Evolutionary conservation across 2,329 filamentous ascomycete genomes (phyloP), one percentile per base, ranked within the genome.

Genomic region (Fusarium tricinctum): DNA sequence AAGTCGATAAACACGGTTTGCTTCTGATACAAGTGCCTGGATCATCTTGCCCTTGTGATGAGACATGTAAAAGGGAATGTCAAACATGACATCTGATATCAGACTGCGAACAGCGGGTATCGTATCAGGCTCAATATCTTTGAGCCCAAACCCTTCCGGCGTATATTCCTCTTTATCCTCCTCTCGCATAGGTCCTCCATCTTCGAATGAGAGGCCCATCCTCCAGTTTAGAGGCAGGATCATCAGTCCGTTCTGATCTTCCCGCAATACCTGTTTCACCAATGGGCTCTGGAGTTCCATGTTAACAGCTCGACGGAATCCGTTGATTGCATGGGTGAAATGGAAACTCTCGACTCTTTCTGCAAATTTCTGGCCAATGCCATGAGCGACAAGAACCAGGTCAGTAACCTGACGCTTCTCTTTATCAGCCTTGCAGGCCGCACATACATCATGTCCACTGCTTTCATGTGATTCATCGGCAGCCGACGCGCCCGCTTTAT

Each of bases 41-140:
- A 97, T 92, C 94, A 99, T 98, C 78, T 94, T 97, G 6, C 91
- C 88, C 74, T 98, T 97, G 80, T 98, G 95, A 61, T 97, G 92
- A 1, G 95, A 98, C 81, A 99, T 90, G 80, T 98, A 99, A 77
- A 97, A 98, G 0, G 96, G 96, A 49, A 99, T 95, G 77, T 99
- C 96, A 49, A 98, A 91, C 93, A 99, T 97, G 72, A 99, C 93
- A 77, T 99, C 96, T 42, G 92, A 97, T 64, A 99, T 97, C 76
- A 99, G 89, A 75, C 92, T 93, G 45, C 96, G 90, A n/a, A 99
- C 91, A 1, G 93, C 94, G 0, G 95, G 94, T 30, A 99, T 92
- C 0, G 93, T 96, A 42, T 90, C 88, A 2, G 94, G 94, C 7
- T 97, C 97, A 69, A 99, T 97, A 71, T 98, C 94, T 71, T 94